Evolutionary conservation across 306 rosid species (phyloP).

Genomic region (Glycyrrhiza uralensis): DNA sequence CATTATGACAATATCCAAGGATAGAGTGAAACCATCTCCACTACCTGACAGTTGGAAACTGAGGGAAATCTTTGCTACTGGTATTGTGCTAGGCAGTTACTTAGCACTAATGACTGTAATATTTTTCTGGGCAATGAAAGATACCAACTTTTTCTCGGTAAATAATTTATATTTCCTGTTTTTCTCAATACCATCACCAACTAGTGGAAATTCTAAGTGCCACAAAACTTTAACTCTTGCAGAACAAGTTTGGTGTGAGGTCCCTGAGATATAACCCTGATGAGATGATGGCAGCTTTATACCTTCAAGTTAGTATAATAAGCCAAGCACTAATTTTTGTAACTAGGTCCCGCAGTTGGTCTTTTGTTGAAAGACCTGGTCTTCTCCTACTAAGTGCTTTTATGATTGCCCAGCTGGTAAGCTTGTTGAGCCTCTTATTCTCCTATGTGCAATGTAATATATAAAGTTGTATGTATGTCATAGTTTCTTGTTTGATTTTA

Average conservation of each 20-base stretch:
- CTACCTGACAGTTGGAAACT: slow-evolving; percentile 91
- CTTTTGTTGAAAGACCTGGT: slow-evolving; percentile 81
- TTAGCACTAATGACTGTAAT: slow-evolving; percentile 90
- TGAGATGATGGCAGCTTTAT: slow-evolving; percentile 88
- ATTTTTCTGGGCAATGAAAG: slow-evolving; percentile 72
- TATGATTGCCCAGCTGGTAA: slow-evolving; percentile 78
- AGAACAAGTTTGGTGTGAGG: slow-evolving; percentile 62
- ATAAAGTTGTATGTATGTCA: not conserved
- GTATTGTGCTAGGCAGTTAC: slow-evolving; percentile 87
- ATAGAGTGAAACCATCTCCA: slow-evolving; percentile 96
- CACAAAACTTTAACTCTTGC: slow-evolving; percentile 23
- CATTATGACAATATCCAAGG: slow-evolving; percentile 93
- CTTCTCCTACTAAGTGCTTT: slow-evolving; percentile 78
- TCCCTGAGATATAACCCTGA: slow-evolving; percentile 11
- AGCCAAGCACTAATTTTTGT: slow-evolving; percentile 95
- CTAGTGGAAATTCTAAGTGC: not conserved
- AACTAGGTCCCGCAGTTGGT: slow-evolving; percentile 91
- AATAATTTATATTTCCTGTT: not conserved
- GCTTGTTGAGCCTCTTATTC: slow-evolving; percentile 15
- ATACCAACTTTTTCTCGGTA: slow-evolving; percentile 78
- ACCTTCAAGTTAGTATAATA: slow-evolving; percentile 93
- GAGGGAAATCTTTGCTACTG: slow-evolving; percentile 89
- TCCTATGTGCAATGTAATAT: not conserved
- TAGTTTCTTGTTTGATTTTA: not conserved
- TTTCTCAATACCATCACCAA: not conserved